Base-by-base conservation (phyloP, 495 filamentous ascomycete species). In the Penicillium paradoxum region DNA sequence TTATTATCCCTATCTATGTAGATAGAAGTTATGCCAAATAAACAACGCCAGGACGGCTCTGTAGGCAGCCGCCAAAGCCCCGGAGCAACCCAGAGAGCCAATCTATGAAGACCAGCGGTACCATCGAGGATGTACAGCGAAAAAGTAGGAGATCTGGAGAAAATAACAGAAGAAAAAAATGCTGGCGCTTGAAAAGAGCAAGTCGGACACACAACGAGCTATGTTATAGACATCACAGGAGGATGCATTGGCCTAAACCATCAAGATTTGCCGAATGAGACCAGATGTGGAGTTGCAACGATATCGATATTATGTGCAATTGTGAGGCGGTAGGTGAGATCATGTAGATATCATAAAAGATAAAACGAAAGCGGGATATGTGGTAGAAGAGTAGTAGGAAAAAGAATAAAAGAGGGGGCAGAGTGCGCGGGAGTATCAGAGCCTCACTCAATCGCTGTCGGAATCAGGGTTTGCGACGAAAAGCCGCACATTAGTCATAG, bases 401-500 rank as follows among this genome's bases (percentile, higher is more conserved):
- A 51, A 11, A 48, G 40, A 32, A 49, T 30, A 43, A 21, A 15
- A 42, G 29, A 29, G 45, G 18, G 51, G 45, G 21, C 40, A 58
- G 18, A 45, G 53, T 51, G 33, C 37, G 48, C 6, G 45, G 32
- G 50, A 41, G 22, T 24, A 55, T 21, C 19, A 14, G 9, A 29
- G 19, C 17, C 30, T 71, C 68, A 86, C 27, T 71, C 69, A 86
- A 69, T 87, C 84, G 64, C 82, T 85, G 42, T 51, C 48, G 14
- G 79, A 63, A 66, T 98, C 93, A 19, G 93, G 93, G 68, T 98
- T 98, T 17, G 95, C 95, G 62, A 98, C 91, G 59, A 89, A 97
- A 49, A 98, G 72, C 48, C 91, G 81, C 17, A 85, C 88, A 17
- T 84, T 88, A 29, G 88, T 90, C 84, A 96, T 90, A 4, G 84